These are phyloP conservation scores for Tricholoma flavovirens DNA, from an alignment of 768 basidiomycete species.

Conservation along the genomic window DNA sequence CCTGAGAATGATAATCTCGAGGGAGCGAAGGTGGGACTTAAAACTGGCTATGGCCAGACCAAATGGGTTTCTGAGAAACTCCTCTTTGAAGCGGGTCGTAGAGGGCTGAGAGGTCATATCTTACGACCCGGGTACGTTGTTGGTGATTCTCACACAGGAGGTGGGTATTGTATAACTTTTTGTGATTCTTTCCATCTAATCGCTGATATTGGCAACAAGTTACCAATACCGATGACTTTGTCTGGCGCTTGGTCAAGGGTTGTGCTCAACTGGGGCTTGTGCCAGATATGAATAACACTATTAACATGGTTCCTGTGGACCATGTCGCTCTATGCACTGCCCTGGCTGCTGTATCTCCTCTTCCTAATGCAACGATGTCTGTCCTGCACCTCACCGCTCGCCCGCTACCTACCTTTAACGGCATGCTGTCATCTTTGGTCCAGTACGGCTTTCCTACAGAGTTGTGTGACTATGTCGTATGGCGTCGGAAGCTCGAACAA, in stretches of 20 bases:
- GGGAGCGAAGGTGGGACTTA: slow-evolving; percentile 66
- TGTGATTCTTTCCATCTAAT: slow-evolving; percentile 5
- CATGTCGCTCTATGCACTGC: slow-evolving; percentile 84
- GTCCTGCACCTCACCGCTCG: slow-evolving; percentile 84
- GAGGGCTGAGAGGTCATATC: slow-evolving; percentile 82
- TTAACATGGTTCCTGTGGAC: slow-evolving; percentile 98
- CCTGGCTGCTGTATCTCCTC: slow-evolving; percentile 62
- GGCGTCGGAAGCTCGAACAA: slow-evolving; percentile 89
- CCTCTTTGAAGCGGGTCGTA: slow-evolving; percentile 82
- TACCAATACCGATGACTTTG: slow-evolving; percentile 98
- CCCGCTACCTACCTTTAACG: slow-evolving; percentile 87
- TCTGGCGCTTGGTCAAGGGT: slow-evolving; percentile 98
- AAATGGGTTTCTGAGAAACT: slow-evolving; percentile 99
- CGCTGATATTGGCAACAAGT: slow-evolving; percentile 38
- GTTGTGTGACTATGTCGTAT: slow-evolving; percentile 83
- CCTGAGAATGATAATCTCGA: slow-evolving; percentile 88
- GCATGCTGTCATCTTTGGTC: slow-evolving; percentile 64
- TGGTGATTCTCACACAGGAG: slow-evolving; percentile 83
- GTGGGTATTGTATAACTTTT: slow-evolving; percentile 36
- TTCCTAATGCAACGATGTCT: slow-evolving; percentile 39
- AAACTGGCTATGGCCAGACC: slow-evolving; percentile 93
- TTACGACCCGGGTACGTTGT: slow-evolving; percentile 95
- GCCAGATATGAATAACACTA: slow-evolving; percentile 95
- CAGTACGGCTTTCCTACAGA: slow-evolving; percentile 77
- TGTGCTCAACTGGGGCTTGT: slow-evolving; percentile 95